Evolutionary conservation across 805 yeast species (phyloP).

Genomic region (Kurtzmaniella fragi): DNA sequence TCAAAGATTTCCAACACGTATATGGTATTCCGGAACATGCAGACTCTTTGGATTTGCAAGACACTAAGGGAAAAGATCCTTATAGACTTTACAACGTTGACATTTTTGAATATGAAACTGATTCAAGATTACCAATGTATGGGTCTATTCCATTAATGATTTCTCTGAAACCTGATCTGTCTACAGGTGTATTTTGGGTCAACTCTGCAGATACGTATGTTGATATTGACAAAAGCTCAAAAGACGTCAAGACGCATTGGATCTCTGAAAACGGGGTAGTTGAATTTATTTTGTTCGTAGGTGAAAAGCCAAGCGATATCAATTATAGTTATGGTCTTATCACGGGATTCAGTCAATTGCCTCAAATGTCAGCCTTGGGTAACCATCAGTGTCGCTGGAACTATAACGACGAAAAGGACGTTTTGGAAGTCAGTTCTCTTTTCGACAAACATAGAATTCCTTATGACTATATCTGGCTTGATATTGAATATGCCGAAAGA

Average conservation of each 20-base stretch:
- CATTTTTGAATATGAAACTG: constrained; percentile 85
- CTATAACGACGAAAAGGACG: constrained; percentile 84
- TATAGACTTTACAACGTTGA: constrained; percentile 90
- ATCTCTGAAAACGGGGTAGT: constrained; percentile 85
- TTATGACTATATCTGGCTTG: constrained; percentile 91
- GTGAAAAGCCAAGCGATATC: constrained; percentile 50
- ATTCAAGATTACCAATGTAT: constrained; percentile 86
- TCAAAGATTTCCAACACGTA: constrained; percentile 55
- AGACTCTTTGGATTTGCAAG: constrained; percentile 67
- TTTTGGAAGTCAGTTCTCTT: constrained; percentile 58
- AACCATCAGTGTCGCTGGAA: constrained; percentile 99
- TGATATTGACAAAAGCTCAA: constrained; percentile 49
- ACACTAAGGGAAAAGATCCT: constrained; percentile 63
- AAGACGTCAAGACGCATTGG: constrained; percentile 69
- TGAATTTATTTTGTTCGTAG: constrained; percentile 69
- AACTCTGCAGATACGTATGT: constrained; percentile 91
- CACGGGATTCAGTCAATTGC: constrained; percentile 71
- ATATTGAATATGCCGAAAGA: constrained; percentile 82
- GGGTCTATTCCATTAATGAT: constrained; percentile 90
- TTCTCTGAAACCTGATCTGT: constrained; percentile 51
- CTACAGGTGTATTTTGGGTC: constrained; percentile 85
- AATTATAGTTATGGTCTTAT: constrained; percentile 58
- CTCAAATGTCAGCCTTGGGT: constrained; percentile 75
- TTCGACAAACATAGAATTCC: constrained; percentile 78
- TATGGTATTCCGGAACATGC: constrained; percentile 99